These are phyloP conservation scores for Oidiodendron maius DNA, from an alignment of 495 filamentous ascomycete genomes.

Conservation along the genomic window DNA sequence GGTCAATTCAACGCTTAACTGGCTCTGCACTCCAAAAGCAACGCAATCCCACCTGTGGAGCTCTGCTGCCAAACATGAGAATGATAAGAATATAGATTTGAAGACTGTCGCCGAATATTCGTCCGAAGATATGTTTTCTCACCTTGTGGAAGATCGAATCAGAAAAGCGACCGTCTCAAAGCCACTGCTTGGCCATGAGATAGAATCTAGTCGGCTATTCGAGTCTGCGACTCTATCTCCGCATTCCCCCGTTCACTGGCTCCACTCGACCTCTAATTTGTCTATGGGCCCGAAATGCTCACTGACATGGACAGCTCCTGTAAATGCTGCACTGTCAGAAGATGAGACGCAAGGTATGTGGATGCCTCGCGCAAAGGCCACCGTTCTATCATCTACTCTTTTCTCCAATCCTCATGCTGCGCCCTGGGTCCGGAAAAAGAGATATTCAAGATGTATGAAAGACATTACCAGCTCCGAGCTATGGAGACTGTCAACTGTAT, in stretches of 20 bases:
- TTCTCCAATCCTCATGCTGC: conserved; percentile 13
- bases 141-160: conserved; percentile 2
- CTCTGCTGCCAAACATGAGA: neutral
- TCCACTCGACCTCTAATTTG: conserved; percentile 2
- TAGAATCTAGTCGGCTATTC: conserved; percentile 15
- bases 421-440: conserved; percentile 17
- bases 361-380: neutral
- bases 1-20: neutral
- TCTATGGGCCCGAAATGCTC: neutral
- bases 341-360: neutral
- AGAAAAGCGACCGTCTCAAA: neutral
- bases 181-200: neutral
- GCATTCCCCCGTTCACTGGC: neutral
- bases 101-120: neutral
- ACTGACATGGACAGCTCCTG: conserved; percentile 3
- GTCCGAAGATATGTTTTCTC: conserved; percentile 6
- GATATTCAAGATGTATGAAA: conserved; percentile 1
- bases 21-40: conserved; percentile 4
- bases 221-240: no score
- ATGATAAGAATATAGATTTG: neutral
- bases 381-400: neutral
- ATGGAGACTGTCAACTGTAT: conserved; percentile 10
- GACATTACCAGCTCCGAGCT: conserved; percentile 10
- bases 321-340: neutral
- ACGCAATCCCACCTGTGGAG: conserved; percentile 6